Conservation (phyloP, 2,329 filamentous ascomycete genomes). For the Canariomyces notabilis region DNA sequence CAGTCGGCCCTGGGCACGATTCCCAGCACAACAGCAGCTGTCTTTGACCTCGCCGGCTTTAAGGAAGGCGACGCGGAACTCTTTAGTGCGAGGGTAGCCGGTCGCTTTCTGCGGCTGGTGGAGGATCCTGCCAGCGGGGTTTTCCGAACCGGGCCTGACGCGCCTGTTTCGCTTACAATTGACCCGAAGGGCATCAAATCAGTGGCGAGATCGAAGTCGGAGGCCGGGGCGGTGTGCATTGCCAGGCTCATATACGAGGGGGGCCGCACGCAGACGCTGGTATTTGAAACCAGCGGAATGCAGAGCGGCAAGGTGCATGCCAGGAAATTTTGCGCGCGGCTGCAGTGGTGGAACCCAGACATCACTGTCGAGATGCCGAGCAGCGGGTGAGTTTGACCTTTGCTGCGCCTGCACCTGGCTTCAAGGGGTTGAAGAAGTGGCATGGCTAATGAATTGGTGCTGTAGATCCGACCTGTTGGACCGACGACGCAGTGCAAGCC, state of each 20-base stretch:
- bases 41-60: conserved; percentile 13
- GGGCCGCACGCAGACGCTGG: conserved; percentile 14
- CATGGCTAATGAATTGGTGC: too few species aligned
- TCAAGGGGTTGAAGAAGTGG: too few species aligned
- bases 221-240: conserved; percentile 9
- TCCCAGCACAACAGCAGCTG: conserved; percentile 2
- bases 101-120: conserved; percentile 5
- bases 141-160: conserved; percentile 5
- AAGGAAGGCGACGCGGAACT: conserved; percentile 8
- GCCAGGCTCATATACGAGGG: conserved; percentile 13
- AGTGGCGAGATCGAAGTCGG: conserved; percentile 8
- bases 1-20: too few species aligned
- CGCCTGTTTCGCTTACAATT: conserved; percentile 1
- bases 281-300: conserved; percentile 19
- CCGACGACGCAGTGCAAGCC: too few species aligned
- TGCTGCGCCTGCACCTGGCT: too few species aligned
- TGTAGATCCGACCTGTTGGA: too few species aligned
- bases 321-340: conserved; percentile 21
- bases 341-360: conserved; percentile 17
- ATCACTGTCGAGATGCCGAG: conserved; percentile 3
- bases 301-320: conserved; percentile 23
- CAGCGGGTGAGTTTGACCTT: conserved; percentile 1
- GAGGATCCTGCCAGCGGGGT: conserved; percentile 14
- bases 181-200: conserved; percentile 14
- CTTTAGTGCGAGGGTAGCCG: conserved; percentile 1